A percentile compares a stretch with the other conserved stretches of the same genome.
Conservation (phyloP, 2,329 filamentous ascomycete genomes). For the Keithomyces neogunnii region DNA sequence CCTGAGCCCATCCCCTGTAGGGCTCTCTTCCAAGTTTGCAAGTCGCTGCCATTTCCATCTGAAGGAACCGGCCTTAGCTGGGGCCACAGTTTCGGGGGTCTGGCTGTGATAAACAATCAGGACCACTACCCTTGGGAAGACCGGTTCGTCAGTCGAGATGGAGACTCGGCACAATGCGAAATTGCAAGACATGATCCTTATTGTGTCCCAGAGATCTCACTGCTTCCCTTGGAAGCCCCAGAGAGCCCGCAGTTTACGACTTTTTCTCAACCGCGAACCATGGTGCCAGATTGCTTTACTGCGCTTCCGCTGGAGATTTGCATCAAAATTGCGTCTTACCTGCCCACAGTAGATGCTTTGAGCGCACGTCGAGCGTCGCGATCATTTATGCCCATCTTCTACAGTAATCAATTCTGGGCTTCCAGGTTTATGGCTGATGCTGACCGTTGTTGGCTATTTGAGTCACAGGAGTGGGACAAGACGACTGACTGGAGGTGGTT, state of each 20-base stretch:
- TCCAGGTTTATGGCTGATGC: slow-evolving; percentile 4
- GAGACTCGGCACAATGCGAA: too few relatives aligned
- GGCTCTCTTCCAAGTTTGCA: background rate
- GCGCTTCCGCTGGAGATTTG: background rate
- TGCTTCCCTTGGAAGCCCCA: background rate
- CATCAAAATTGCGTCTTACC: background rate
- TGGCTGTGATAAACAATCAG: background rate
- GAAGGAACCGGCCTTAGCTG: background rate
- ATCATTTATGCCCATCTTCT: slow-evolving; percentile 1
- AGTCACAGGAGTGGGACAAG: background rate
- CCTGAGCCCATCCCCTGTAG: background rate
- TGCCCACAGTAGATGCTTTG: background rate
- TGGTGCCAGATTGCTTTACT: background rate
- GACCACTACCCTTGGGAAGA: background rate
- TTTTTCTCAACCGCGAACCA: background rate
- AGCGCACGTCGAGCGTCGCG: background rate
- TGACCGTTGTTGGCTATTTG: slow-evolving; percentile 7
- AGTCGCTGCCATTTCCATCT: background rate
- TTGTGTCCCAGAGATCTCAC: background rate
- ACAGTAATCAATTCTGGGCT: slow-evolving; percentile 9
- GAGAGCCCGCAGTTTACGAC: background rate
- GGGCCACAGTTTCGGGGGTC: background rate
- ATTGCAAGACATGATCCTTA: background rate
- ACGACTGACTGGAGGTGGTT: slow-evolving; percentile 1
- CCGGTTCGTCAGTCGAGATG: background rate